Evolutionary conservation across 305 asterid genomes (phyloP).

Genomic region (Striga hermonthica): DNA sequence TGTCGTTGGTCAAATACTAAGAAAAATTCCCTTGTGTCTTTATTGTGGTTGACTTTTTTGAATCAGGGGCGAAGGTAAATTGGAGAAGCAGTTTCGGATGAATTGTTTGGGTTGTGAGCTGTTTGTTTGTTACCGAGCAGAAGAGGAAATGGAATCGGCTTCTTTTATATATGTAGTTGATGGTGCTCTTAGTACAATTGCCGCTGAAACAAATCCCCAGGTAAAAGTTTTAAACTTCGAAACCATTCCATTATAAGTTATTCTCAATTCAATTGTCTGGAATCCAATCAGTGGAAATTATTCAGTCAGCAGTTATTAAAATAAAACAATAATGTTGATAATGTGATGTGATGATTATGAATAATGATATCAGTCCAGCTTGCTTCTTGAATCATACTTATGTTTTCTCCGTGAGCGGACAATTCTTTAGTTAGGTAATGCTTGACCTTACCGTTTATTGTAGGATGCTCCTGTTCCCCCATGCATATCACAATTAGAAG

Average conservation of each 20-base stretch:
- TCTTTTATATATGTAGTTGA: constrained; percentile 82
- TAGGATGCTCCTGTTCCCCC: constrained; percentile 99
- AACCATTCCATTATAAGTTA: constrained; percentile 1
- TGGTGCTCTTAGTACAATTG: constrained; percentile 93
- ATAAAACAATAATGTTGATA: too few species aligned
- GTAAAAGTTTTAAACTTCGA: constrained; percentile 33
- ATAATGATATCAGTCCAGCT: not conserved
- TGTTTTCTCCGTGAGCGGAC: constrained; percentile 23
- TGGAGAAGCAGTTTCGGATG: constrained; percentile 93
- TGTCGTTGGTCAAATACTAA: not conserved
- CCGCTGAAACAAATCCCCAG: constrained; percentile 99
- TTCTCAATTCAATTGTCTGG: constrained; percentile 18
- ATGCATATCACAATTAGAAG: constrained; percentile 93
- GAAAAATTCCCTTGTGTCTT: constrained; percentile 6
- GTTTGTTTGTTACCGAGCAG: constrained; percentile 92
- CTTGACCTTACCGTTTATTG: constrained; percentile 30
- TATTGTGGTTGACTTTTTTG: constrained; percentile 31
- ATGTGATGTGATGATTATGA: too few species aligned
- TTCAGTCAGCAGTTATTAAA: not conserved
- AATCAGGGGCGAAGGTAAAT: constrained; percentile 88
- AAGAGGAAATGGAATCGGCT: constrained; percentile 81
- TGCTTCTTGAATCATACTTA: constrained; percentile 19
- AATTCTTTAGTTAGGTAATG: constrained; percentile 20
- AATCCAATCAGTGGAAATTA: constrained; percentile 12
- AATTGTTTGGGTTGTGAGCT: constrained; percentile 91